These are phyloP conservation scores for Pseudogymnoascus sp. DNA, from an alignment of 2,329 filamentous ascomycete genomes.

Conservation along the genomic window DNA sequence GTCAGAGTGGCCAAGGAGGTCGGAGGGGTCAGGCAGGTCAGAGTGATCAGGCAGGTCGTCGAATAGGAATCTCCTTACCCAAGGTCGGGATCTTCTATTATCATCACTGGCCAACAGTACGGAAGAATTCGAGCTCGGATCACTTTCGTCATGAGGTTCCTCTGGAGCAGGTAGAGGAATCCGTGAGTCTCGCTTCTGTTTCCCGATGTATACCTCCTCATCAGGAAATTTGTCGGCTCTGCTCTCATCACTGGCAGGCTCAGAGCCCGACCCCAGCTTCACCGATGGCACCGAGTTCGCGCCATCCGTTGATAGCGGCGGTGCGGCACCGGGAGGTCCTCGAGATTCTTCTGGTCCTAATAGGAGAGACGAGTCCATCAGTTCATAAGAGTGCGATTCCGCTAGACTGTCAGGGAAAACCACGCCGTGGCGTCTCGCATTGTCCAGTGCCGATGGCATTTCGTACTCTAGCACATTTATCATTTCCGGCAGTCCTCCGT, in stretches of 20 bases:
- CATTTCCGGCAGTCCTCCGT: not conserved
- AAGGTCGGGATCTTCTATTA: not conserved
- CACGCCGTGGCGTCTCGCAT: not conserved
- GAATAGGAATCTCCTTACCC: not conserved
- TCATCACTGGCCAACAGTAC: not conserved
- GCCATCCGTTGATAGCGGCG: not conserved
- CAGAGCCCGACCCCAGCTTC: not conserved
- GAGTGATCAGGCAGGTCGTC: not conserved
- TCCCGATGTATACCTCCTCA: not conserved
- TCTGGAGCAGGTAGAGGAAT: not conserved
- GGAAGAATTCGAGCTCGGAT: not conserved
- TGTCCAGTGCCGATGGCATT: not conserved
- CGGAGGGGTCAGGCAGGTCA: no score
- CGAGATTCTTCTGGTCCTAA: not conserved
- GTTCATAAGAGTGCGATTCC: no score
- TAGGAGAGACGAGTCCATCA: not conserved
- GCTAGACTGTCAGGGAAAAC: not conserved
- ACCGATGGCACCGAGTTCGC: not conserved
- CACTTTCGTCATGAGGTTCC: not conserved
- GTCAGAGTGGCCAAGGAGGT: no score
- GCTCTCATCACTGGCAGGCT: not conserved
- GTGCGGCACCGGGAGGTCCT: not conserved
- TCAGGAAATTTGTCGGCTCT: not conserved
- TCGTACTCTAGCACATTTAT: not conserved
- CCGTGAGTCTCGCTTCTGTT: not conserved